Evolutionary conservation across 495 filamentous ascomycete genomes (phyloP).

Genomic region (Tetracladium marchalianum): DNA sequence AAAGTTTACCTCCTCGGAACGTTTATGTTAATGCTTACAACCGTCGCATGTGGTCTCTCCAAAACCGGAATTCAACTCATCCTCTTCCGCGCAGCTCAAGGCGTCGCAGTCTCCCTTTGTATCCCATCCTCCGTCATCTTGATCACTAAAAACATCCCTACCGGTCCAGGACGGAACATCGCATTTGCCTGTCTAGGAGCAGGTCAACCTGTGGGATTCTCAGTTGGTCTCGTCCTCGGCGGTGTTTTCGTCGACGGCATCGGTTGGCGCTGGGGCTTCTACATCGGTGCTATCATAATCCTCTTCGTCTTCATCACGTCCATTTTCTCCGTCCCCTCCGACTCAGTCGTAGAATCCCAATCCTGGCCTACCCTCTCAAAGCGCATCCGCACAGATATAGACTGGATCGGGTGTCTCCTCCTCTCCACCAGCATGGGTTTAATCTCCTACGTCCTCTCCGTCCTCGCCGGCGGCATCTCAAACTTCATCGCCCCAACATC

Average conservation of each 20-base stretch:
- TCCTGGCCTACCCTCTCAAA: neutral
- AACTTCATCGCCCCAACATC: conserved; percentile 5
- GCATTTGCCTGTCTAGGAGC: conserved; percentile 41
- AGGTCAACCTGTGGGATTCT: conserved; percentile 42
- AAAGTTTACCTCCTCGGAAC: conserved; percentile 33
- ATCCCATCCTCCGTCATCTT: conserved; percentile 40
- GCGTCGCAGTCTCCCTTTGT: conserved; percentile 39
- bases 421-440: conserved; percentile 32
- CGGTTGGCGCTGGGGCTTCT: conserved; percentile 42
- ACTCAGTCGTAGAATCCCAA: conserved; percentile 1
- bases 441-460: conserved; percentile 37
- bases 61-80: conserved; percentile 37
- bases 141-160: conserved; percentile 25
- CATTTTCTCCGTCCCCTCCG: conserved; percentile 27
- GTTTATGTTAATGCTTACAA: conserved; percentile 31
- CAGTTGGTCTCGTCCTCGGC: conserved; percentile 41
- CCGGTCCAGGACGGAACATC: conserved; percentile 37
- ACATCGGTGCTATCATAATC: conserved; percentile 31
- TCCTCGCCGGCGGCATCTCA: conserved; percentile 5
- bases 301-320: conserved; percentile 21
- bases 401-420: conserved; percentile 39
- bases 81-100: conserved; percentile 38
- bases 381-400: conserved; percentile 29
- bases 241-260: conserved; percentile 38
- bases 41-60: conserved; percentile 33